Evolutionary conservation across 2,329 filamentous ascomycete species (phyloP).

Genomic region (Beauveria caledonica): DNA sequence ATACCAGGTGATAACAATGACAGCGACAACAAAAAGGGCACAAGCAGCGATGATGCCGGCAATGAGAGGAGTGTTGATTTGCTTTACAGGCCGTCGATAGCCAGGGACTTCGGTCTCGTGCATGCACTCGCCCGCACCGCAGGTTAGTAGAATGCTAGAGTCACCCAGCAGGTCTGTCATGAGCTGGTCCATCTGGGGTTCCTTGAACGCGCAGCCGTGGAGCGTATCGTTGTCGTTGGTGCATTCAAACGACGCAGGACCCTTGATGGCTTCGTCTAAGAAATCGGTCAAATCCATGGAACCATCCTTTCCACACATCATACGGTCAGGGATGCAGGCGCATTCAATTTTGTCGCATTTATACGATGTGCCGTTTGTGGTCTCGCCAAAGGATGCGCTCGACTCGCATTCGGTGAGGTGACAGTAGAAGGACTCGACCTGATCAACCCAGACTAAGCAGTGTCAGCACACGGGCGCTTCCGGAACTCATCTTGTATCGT

Average conservation of each 20-base stretch:
- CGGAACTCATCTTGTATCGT: neutral
- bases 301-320: constrained; percentile 86
- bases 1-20: constrained; percentile 81
- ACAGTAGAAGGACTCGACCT: constrained; percentile 94
- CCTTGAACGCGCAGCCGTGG: constrained; percentile 72
- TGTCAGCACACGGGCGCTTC: constrained; percentile 8
- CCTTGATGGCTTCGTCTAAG: constrained; percentile 70
- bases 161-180: constrained; percentile 89
- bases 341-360: constrained; percentile 79
- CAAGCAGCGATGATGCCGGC: constrained; percentile 84
- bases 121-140: constrained; percentile 82
- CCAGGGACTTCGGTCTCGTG: constrained; percentile 90
- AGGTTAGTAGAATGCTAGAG: constrained; percentile 74
- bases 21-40: constrained; percentile 79
- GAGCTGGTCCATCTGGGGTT: constrained; percentile 85
- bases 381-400: constrained; percentile 56
- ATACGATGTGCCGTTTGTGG: constrained; percentile 76
- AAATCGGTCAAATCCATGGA: constrained; percentile 92
- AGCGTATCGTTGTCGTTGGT: constrained; percentile 53
- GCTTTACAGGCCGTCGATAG: constrained; percentile 50
- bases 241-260: constrained; percentile 78
- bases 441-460: constrained; percentile 78
- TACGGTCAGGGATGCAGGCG: constrained; percentile 79
- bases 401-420: constrained; percentile 74
- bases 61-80: constrained; percentile 58